phyloP scores from a whole-genome alignment of 352 stramenopile species.

The Phytophthora citrophthora region DNA sequence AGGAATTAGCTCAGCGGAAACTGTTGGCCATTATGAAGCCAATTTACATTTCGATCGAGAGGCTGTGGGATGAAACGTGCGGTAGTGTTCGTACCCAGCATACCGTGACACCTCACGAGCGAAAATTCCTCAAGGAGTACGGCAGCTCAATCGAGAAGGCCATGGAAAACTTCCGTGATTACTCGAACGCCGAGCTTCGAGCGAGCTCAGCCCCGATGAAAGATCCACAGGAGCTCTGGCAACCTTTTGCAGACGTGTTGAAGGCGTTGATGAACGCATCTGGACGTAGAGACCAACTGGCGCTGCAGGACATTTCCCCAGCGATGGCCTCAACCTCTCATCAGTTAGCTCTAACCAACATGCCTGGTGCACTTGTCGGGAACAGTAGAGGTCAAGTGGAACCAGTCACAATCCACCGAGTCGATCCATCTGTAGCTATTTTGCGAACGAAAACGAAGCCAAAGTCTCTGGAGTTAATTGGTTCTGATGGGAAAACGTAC shows the following conservation, averaged over 20 bases:
- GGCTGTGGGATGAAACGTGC: conserved; percentile 71
- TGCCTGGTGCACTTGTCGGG: conserved; percentile 54
- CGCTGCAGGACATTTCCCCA: conserved; percentile 79
- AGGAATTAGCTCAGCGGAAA: conserved; percentile 68
- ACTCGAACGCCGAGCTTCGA: conserved; percentile 38
- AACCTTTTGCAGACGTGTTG: conserved; percentile 78
- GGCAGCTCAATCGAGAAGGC: conserved; percentile 56
- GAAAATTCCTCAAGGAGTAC: conserved; percentile 74
- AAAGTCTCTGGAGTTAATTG: conserved; percentile 83
- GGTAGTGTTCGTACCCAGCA: conserved; percentile 31
- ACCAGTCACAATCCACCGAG: conserved; percentile 43
- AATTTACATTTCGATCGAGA: conserved; percentile 70
- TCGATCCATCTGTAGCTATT: conserved; percentile 54
- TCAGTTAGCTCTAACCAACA: conserved; percentile 49
- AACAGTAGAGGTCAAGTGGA: conserved; percentile 25
- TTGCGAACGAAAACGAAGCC: conserved; percentile 88
- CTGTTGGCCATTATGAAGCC: conserved; percentile 87
- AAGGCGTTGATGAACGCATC: conserved; percentile 55
- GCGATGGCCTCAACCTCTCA: conserved; percentile 53
- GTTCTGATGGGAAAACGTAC: conserved; percentile 73
- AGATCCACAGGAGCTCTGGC: conserved; percentile 50
- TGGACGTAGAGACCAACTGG: conserved; percentile 56
- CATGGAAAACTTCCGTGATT: conserved; percentile 50
- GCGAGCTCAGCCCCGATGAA: conserved; percentile 22
- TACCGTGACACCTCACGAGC: conserved; percentile 71